These are phyloP conservation scores for Camelina hispida DNA, from an alignment of 345 rosid species.

Conservation along the genomic window DNA sequence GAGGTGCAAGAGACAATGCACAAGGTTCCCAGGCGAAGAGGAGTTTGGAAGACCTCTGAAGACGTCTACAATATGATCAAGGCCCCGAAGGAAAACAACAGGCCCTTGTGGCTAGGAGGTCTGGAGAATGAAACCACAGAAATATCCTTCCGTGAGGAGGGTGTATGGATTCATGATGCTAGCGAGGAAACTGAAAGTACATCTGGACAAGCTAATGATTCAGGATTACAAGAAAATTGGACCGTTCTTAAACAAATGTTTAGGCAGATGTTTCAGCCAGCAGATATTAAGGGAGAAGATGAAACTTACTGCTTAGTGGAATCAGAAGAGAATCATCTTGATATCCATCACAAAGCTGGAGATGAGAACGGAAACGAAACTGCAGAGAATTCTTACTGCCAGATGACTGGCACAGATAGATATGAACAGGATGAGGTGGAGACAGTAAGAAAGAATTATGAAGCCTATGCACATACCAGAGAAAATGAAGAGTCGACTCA, in stretches of 20 bases:
- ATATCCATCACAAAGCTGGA: conserved; percentile 47
- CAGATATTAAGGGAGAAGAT: conserved; percentile 46
- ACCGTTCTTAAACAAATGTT: conserved; percentile 47
- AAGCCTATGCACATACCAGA: conserved; percentile 34
- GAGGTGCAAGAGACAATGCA: conserved; percentile 33
- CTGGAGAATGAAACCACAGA: conserved; percentile 29
- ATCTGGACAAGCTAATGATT: conserved; percentile 46
- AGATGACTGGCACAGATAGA: conserved; percentile 39
- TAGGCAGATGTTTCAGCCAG: conserved; percentile 47
- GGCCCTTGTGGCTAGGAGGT: conserved; percentile 39
- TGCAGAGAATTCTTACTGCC: conserved; percentile 42
- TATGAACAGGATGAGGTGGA: conserved; percentile 39
- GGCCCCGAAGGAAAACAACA: conserved; percentile 34
- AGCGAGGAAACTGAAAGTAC: conserved; percentile 40
- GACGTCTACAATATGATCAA: conserved; percentile 44
- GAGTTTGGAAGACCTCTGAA: conserved; percentile 48
- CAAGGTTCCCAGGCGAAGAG: conserved; percentile 47
- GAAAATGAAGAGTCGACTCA: conserved; percentile 39
- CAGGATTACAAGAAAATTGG: conserved; percentile 47
- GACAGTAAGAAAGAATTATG: conserved; percentile 29
- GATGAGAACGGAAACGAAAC: conserved; percentile 39
- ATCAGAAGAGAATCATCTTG: conserved; percentile 44
- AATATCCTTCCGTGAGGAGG: conserved; percentile 35
- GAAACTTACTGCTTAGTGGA: conserved; percentile 44
- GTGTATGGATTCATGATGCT: conserved; percentile 33